These are phyloP conservation scores for Penicillium desertorum DNA, from an alignment of 495 filamentous ascomycete species.

Conservation along the genomic window DNA sequence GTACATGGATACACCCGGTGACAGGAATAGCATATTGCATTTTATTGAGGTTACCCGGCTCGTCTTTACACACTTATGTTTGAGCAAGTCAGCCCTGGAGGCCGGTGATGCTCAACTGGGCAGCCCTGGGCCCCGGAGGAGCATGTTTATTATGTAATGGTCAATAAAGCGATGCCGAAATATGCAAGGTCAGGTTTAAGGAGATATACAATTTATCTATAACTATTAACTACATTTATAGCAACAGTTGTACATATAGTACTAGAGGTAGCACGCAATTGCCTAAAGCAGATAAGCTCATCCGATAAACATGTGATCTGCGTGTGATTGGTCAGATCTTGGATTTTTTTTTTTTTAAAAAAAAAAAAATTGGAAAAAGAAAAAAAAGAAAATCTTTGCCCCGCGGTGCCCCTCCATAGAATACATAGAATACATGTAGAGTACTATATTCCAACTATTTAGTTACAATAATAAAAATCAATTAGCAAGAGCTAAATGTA, in stretches of 20 bases:
- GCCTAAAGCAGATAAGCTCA: slow-evolving; percentile 12
- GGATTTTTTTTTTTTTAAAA: neutral
- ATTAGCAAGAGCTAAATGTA: neutral
- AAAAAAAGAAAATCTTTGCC: slow-evolving; percentile 22
- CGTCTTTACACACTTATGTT: too few species aligned
- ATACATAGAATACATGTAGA: neutral
- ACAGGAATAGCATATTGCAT: too few species aligned
- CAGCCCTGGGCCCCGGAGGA: too few species aligned
- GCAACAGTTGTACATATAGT: too few species aligned
- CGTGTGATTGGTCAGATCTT: slow-evolving; percentile 3
- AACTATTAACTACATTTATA: too few species aligned
- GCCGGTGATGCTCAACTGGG: too few species aligned
- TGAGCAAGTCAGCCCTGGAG: too few species aligned
- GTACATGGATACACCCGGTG: too few species aligned
- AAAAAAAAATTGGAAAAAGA: slow-evolving; percentile 5
- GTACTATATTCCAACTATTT: neutral
- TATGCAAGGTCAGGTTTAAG: neutral
- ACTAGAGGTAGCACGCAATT: neutral
- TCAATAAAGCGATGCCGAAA: too few species aligned
- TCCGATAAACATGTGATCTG: slow-evolving; percentile 6
- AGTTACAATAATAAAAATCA: neutral
- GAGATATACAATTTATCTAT: neutral
- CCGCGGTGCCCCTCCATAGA: slow-evolving; percentile 20
- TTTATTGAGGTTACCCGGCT: too few species aligned
- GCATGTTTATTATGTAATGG: too few species aligned